These are phyloP conservation scores for Dactylellina haptotyla DNA, from an alignment of 2,329 filamentous ascomycete species.

Conservation along the genomic window DNA sequence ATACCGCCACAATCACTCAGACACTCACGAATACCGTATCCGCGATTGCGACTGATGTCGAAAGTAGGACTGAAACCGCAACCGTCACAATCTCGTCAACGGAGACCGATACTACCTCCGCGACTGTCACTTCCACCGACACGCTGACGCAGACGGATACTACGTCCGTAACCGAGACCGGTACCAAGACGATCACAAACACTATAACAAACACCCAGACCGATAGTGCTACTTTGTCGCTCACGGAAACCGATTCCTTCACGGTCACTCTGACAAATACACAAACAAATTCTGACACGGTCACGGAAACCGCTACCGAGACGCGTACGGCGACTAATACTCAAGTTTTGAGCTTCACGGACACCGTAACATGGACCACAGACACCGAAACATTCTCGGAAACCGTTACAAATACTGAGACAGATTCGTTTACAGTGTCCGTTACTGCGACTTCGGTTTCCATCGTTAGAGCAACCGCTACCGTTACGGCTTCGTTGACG, in stretches of 20 bases:
- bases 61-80: background rate
- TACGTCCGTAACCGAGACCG: background rate
- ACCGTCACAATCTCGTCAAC: background rate
- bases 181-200: background rate
- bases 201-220: background rate
- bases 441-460: background rate
- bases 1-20: background rate
- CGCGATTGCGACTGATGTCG: background rate
- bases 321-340: background rate
- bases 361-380: background rate
- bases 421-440: slow-evolving; percentile 6
- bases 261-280: background rate
- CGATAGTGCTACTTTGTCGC: background rate
- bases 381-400: background rate
- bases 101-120: background rate
- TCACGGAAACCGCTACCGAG: background rate
- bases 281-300: background rate
- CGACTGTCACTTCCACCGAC: background rate
- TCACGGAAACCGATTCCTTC: background rate
- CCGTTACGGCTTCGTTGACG: slow-evolving; percentile 16
- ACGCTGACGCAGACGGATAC: background rate
- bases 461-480: slow-evolving; percentile 14
- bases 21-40: background rate
- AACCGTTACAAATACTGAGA: background rate
- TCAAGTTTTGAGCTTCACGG: background rate